These are phyloP conservation scores for Talaromyces verruculosus DNA, from an alignment of 2,329 filamentous ascomycete species.

Conservation along the genomic window DNA sequence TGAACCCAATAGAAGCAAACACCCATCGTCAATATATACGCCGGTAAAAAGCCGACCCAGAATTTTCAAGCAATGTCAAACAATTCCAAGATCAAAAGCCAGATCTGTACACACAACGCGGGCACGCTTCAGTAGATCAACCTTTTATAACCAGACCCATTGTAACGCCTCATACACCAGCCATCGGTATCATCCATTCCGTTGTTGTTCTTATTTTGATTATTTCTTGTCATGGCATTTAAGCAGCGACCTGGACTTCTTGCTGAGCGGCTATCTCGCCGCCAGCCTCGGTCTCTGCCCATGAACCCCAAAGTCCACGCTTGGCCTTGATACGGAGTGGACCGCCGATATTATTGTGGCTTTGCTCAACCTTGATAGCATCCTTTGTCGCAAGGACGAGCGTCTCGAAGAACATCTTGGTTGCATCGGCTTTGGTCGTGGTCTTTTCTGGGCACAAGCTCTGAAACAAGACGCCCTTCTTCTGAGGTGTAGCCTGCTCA, in stretches of 20 bases:
- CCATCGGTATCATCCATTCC: conserved; percentile 9
- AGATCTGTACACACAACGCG: conserved; percentile 22
- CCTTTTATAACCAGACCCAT: conserved; percentile 31
- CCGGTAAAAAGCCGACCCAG: conserved; percentile 18
- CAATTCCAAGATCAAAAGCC: conserved; percentile 13
- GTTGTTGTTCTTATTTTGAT: neutral
- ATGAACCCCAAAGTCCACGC: conserved; percentile 92
- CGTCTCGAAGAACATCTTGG: conserved; percentile 99
- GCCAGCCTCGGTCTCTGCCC: conserved; percentile 71
- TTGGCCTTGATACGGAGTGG: conserved; percentile 84
- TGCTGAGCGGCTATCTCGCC: conserved; percentile 47
- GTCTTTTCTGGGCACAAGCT: conserved; percentile 79
- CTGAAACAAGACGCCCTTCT: conserved; percentile 83
- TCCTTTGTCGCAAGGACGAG: conserved; percentile 96
- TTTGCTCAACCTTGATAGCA: conserved; percentile 93
- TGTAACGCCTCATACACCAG: conserved; percentile 18
- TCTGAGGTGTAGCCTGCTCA: conserved; percentile 68
- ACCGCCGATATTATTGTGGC: conserved; percentile 68
- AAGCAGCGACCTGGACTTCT: conserved; percentile 27
- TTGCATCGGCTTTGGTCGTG: conserved; percentile 85
- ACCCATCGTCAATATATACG: conserved; percentile 12
- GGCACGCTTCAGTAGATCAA: conserved; percentile 20
- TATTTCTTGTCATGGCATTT: neutral
- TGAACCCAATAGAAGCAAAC: conserved; percentile 15
- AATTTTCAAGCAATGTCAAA: conserved; percentile 20